Conservation (phyloP, 1,284 basidiomycete species). For the Ceraceosorus bombacis region DNA sequence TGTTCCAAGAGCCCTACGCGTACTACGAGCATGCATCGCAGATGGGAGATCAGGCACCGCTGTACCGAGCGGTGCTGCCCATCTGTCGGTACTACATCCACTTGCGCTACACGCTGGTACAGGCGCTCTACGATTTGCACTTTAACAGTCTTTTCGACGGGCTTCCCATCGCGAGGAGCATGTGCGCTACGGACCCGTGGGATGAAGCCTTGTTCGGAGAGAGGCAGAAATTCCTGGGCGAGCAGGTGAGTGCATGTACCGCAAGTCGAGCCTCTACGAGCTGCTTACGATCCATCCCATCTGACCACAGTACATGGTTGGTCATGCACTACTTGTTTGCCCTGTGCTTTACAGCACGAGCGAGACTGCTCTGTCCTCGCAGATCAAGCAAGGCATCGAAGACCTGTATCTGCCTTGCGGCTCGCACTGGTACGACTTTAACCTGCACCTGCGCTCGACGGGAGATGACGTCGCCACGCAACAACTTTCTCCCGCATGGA, state of each 20-base stretch:
- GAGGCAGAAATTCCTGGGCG: background rate
- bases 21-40: slow-evolving; percentile 4
- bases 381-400: background rate
- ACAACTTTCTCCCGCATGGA: background rate
- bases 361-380: background rate
- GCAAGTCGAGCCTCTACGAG: too few relatives aligned
- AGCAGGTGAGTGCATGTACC: too few relatives aligned
- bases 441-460: slow-evolving; percentile 3
- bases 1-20: slow-evolving; percentile 7
- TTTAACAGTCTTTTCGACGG: slow-evolving; percentile 6
- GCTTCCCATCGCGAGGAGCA: slow-evolving; percentile 1
- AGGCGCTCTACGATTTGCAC: slow-evolving; percentile 3
- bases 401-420: slow-evolving; percentile 3
- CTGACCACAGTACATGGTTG: background rate
- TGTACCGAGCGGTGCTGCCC: slow-evolving; percentile 4
- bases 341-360: slow-evolving; percentile 2
- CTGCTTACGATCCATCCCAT: too few relatives aligned
- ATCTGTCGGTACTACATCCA: slow-evolving; percentile 8
- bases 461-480: background rate
- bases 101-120: slow-evolving; percentile 3
- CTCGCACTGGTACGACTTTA: slow-evolving; percentile 1
- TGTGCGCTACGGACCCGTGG: slow-evolving; percentile 6
- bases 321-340: slow-evolving; percentile 1
- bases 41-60: background rate
- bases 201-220: slow-evolving; percentile 1